Evolutionary conservation across 306 rosid species (phyloP), one percentile per base, ranked within the genome.

Genomic region (Dryas drummondii): DNA sequence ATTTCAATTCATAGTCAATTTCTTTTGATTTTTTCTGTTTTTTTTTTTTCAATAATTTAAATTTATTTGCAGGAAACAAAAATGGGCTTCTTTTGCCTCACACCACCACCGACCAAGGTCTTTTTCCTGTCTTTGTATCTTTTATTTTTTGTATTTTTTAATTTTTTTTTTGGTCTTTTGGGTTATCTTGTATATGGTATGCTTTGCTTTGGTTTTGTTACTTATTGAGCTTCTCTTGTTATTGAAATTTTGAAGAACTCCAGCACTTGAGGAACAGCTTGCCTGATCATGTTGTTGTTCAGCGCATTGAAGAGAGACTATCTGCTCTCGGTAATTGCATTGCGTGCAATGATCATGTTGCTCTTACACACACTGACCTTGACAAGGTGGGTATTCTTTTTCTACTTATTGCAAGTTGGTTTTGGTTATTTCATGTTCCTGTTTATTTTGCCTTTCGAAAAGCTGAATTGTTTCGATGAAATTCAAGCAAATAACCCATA

Each of bases 21-120:
- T 50, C 1, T 26, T 53, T 41, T 48, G 12, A 68, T 75, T 66
- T 45, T 16, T 12, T 53, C 22, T 22, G 22, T 13, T 17, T 51
- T 56, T 41, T 75, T 55, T 40, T 48, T 7, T 32, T 53, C n/a
- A 61, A 70, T 59, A 4, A 40, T 52, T 42, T 14, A 41, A 55
- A 16, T 64, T 37, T 45, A 59, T 57, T 74, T 69, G 37, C 87
- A 93, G 98, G 98, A 71, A 96, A 96, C 84, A 96, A 88, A 82
- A 96, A 96, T 42, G 99, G 99, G 37, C 98, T 96, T 79, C 97
- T 96, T 69, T 71, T 96, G 84, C 99, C 99, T 9, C 97, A 96
- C 81, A 88, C 83, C 53, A 90, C 97, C 76, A 96, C 99, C 7
- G 99, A 92, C 75, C 99, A 96, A 86, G 98, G 97, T 87, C 27